Conservation (phyloP, 176 grass and related monocot species). For the Elaeis guineensis region DNA sequence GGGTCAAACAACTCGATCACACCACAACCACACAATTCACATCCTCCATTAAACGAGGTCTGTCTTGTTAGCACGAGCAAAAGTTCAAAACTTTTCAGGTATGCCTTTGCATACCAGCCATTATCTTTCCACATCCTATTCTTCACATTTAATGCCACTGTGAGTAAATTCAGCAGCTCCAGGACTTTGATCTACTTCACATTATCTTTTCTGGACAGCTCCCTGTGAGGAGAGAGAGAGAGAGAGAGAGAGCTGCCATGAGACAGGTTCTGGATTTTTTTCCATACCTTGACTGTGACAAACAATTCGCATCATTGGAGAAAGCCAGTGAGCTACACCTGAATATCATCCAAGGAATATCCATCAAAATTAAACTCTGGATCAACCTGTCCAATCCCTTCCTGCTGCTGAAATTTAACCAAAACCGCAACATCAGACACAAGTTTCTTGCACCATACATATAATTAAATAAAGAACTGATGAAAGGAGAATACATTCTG, state of each 20-base stretch:
- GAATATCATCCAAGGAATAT: background rate
- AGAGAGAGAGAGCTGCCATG: too few relatives aligned
- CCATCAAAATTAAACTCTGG: background rate
- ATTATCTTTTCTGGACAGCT: too few relatives aligned
- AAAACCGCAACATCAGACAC: background rate
- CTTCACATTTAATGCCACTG: too few relatives aligned
- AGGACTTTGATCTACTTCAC: too few relatives aligned
- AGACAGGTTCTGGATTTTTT: too few relatives aligned
- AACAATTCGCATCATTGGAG: too few relatives aligned
- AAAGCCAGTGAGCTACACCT: too few relatives aligned
- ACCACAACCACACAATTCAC: background rate
- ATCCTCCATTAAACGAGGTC: background rate
- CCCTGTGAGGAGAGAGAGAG: too few relatives aligned
- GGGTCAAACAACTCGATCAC: background rate
- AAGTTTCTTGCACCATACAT: too few relatives aligned
- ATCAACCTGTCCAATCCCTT: background rate
- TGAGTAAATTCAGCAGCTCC: too few relatives aligned
- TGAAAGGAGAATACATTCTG: background rate
- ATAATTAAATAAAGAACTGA: too few relatives aligned
- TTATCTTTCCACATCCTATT: background rate
- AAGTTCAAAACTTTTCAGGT: background rate
- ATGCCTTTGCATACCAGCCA: background rate
- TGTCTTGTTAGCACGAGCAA: background rate
- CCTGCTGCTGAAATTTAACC: background rate
- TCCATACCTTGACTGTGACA: too few relatives aligned